Conservation (phyloP, 2,329 filamentous ascomycete genomes). For the Pseudogymnoascus verrucosus region DNA sequence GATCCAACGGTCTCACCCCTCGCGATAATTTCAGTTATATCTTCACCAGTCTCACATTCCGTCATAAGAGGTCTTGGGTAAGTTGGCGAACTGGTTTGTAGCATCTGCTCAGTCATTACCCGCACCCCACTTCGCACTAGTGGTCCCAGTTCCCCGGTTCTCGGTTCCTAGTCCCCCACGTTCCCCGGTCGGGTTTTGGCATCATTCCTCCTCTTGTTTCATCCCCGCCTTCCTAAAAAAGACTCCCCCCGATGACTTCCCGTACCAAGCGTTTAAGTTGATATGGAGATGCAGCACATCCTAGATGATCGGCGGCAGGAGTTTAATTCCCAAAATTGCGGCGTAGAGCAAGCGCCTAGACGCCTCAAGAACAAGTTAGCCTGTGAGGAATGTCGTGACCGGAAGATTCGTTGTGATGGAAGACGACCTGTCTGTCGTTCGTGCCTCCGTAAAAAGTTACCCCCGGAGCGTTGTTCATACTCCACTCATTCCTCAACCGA, state of each 20-base stretch:
- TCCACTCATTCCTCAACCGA: neutral
- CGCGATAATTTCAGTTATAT: neutral
- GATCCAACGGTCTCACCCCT: neutral
- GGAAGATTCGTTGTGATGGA: slow-evolving; percentile 9
- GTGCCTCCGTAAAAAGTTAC: neutral
- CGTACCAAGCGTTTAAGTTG: neutral
- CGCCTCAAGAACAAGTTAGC: slow-evolving; percentile 8
- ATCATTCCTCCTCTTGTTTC: neutral
- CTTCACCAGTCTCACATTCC: neutral
- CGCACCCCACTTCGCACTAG: neutral
- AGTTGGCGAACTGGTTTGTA: neutral
- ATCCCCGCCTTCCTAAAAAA: neutral
- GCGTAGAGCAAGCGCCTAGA: neutral
- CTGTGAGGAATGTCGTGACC: slow-evolving; percentile 8
- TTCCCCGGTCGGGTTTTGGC: neutral
- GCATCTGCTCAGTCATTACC: neutral
- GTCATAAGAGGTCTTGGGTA: neutral
- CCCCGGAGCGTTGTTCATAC: neutral
- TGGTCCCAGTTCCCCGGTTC: neutral
- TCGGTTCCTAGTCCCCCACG: neutral
- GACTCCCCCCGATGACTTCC: neutral
- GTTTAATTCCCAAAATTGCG: neutral
- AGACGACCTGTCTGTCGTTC: slow-evolving; percentile 1
- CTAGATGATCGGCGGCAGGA: neutral
- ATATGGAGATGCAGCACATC: neutral